Evolutionary conservation across 2,329 filamentous ascomycete species (phyloP), one percentile per base, ranked within the genome.

Genomic region (Ophiostoma sp.): DNA sequence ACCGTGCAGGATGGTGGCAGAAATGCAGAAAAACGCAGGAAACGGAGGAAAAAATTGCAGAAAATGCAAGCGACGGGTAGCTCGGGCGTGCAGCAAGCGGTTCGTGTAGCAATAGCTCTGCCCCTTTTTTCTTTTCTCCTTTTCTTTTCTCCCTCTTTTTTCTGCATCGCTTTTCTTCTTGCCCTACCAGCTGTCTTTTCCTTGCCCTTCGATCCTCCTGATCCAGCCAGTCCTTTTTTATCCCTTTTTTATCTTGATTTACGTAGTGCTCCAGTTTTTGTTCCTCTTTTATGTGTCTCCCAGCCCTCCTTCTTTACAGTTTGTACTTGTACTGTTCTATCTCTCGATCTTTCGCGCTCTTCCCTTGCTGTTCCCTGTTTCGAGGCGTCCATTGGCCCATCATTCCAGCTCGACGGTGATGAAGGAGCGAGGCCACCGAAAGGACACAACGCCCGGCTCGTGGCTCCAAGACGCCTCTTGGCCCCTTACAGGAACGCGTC

Each of bases 311-410:
- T 42, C 39, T 42, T 12, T n/a, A 12, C 9, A 39, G 7, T 12
- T 9, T 28, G n/a, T 28, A 28, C 52, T 11, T 11, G 22, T 12
- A 33, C 9, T 42, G 12, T 42, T 28, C n/a, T 22, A 12, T 12
- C 36, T 19, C 36, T 19, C 22, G 11, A 17, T 22, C 61, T 28
- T 3, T 42, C 4, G 12, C 55, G 1, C 42, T 61, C 36, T 66
- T 17, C n/a, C 61, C 33, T 66, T 66, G 61, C 22, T 42, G n/a
- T 64, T 64, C 36, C 59, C 33, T 64, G 59, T 28, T 64, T 45
- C 36, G 36, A 2, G 0, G n/a, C 36, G n/a, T 25, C 36, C 36
- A 66, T 66, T 66, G 61, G 61, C 33, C 61, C 22, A 28, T 45
- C 61, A 66, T 66, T 66, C 61, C 36, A 66, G n/a, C 22, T 22